Evolutionary conservation across 2,329 filamentous ascomycete species (phyloP), one percentile per base, ranked within the genome.

Genomic region (Fusarium nodosum): DNA sequence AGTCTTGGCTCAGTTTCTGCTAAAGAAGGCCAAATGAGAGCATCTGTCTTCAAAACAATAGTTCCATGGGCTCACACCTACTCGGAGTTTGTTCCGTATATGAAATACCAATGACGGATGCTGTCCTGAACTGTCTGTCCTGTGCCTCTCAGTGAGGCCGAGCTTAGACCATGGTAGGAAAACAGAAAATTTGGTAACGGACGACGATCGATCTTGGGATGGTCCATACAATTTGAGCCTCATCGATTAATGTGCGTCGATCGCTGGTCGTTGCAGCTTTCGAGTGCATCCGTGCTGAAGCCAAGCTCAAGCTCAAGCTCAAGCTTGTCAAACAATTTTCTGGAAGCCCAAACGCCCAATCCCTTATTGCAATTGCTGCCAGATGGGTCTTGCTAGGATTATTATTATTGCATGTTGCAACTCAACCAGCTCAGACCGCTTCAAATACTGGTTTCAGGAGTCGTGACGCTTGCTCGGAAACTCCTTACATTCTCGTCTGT

Each of bases 221-320:
- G 63, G 58, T 63, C 53, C 56, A 41, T 69, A 28, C 46, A 31
- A 44, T 47, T 66, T 57, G 68, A 71, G 68, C 68, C 64, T 71
- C 60, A 71, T 66, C 50, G 24, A 55, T 50, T 65, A 26, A 62
- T 45, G 24, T 16, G n/a, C 20, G 51, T 47, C 51, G 60, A 68
- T 56, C 64, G 46, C 26, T 52, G 48, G 33, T 47, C 20, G 57
- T 57, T 60, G 22, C 53, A 41, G 28, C 46, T 30, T 63, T 64
- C 47, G 44, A 36, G 22, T 50, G 48, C n/a, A 58, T 58, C 56
- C 68, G 45, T 68, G 59, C 64, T 61, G 44, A 61, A 68, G 67
- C 59, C 68, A 71, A 68, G 48, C 42, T 52, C 55, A 44, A 47
- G 48, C 42, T 52, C 55, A 44, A 47, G 28, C 53, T 53, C 55